Evolutionary conservation across 2,329 filamentous ascomycete genomes (phyloP).

Genomic region (Myriosclerotinia scirpicola): DNA sequence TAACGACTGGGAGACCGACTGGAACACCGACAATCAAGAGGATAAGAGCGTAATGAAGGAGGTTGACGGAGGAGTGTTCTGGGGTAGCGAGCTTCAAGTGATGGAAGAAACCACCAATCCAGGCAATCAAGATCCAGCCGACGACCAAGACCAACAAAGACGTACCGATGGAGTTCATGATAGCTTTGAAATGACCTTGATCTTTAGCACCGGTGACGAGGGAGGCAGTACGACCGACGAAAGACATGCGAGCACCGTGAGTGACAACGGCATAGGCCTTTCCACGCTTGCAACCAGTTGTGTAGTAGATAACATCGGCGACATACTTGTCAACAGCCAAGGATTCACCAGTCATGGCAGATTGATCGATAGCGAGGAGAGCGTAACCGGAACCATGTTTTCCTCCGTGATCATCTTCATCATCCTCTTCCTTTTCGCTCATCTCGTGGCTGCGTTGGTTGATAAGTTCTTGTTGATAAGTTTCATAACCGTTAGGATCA

Average conservation of each 20-base stretch:
- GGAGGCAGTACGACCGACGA: constrained; percentile 73
- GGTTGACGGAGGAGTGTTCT: constrained; percentile 57
- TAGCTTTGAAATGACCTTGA: constrained; percentile 77
- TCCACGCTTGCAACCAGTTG: constrained; percentile 78
- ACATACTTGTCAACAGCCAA: constrained; percentile 78
- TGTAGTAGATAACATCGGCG: constrained; percentile 75
- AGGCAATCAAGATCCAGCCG: constrained; percentile 72
- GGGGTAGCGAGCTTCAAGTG: constrained; percentile 62
- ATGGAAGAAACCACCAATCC: constrained; percentile 79
- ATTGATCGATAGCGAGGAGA: constrained; percentile 73
- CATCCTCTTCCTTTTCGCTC: constrained; percentile 55
- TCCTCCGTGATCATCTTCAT: constrained; percentile 52
- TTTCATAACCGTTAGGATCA: constrained; percentile 64
- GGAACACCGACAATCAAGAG: constrained; percentile 77
- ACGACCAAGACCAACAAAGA: constrained; percentile 73
- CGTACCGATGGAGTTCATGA: constrained; percentile 80
- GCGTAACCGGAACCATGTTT: constrained; percentile 59
- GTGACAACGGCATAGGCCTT: constrained; percentile 70
- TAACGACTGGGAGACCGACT: constrained; percentile 77
- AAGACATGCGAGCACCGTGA: constrained; percentile 68
- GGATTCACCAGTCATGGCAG: constrained; percentile 78
- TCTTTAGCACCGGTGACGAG: constrained; percentile 74
- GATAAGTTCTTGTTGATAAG: constrained; percentile 65
- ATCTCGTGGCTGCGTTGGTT: constrained; percentile 59
- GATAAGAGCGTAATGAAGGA: constrained; percentile 68